A percentile compares a stretch with the other conserved stretches of the same genome.
Evolutionary conservation across 768 basidiomycete genomes (phyloP).

Genomic region (Calvatia gigantea): DNA sequence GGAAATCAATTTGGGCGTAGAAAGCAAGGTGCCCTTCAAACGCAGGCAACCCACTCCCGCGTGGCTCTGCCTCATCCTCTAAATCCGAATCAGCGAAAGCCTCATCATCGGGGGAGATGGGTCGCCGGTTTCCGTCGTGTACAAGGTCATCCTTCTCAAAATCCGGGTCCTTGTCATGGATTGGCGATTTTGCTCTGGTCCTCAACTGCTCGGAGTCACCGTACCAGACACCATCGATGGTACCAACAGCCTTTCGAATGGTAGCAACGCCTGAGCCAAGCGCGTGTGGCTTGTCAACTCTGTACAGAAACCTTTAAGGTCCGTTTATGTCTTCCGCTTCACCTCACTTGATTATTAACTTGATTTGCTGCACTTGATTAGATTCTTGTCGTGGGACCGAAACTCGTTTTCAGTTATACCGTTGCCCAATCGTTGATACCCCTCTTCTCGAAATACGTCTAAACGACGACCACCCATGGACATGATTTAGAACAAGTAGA

Average conservation of each 20-base stretch:
- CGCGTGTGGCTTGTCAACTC: slow-evolving; percentile 13
- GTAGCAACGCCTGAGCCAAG: slow-evolving; percentile 8
- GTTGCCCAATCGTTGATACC: slow-evolving; percentile 96
- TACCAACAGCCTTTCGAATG: slow-evolving; percentile 13
- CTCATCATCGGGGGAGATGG: neutral
- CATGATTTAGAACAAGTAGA: neutral
- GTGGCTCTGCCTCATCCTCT: neutral
- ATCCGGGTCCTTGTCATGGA: neutral
- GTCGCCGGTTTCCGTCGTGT: neutral
- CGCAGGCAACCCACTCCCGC: neutral
- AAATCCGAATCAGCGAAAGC: neutral
- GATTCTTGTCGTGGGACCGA: slow-evolving; percentile 96
- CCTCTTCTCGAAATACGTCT: slow-evolving; percentile 83
- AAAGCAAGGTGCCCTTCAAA: slow-evolving; percentile 1
- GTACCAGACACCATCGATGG: neutral
- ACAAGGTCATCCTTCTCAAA: neutral
- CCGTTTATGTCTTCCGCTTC: slow-evolving; percentile 21
- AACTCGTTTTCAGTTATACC: slow-evolving; percentile 98
- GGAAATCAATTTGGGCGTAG: slow-evolving; percentile 16
- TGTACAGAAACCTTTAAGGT: slow-evolving; percentile 37
- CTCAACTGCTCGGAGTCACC: neutral
- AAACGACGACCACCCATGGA: slow-evolving; percentile 14
- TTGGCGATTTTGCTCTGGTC: neutral
- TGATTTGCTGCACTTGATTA: no score
- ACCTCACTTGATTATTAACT: neutral